phyloP scores from a whole-genome alignment of 331 rosid genomes.

The Pyrus hybrid region DNA sequence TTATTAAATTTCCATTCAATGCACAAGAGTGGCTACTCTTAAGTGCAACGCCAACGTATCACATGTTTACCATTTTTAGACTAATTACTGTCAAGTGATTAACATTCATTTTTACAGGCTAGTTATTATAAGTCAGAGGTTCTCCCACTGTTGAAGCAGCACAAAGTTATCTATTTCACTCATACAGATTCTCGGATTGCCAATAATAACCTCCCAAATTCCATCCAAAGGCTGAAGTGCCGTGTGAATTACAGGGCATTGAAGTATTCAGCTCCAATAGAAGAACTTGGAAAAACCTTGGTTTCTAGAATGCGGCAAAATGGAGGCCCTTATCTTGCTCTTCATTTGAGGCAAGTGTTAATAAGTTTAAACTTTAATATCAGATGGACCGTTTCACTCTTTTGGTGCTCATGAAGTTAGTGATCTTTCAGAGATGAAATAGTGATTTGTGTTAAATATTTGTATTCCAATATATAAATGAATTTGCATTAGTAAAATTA shows the following conservation, averaged over 20 bases:
- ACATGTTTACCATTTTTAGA: slow-evolving; percentile 6
- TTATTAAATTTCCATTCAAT: background rate
- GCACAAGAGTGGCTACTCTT: slow-evolving; percentile 10
- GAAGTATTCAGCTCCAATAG: slow-evolving; percentile 77
- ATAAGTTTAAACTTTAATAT: background rate
- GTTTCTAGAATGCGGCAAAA: slow-evolving; percentile 80
- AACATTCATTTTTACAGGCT: slow-evolving; percentile 44
- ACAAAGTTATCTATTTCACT: slow-evolving; percentile 83
- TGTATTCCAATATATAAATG: background rate
- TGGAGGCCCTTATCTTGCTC: slow-evolving; percentile 73
- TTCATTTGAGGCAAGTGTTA: slow-evolving; percentile 78
- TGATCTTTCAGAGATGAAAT: background rate
- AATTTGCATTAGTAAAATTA: background rate
- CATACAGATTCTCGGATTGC: slow-evolving; percentile 89
- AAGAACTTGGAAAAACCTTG: slow-evolving; percentile 61
- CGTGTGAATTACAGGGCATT: slow-evolving; percentile 82
- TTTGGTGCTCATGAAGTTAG: background rate
- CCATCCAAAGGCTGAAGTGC: slow-evolving; percentile 84
- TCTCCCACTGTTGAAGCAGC: slow-evolving; percentile 74
- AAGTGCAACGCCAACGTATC: background rate
- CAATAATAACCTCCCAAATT: slow-evolving; percentile 56
- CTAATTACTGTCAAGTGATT: slow-evolving; percentile 3
- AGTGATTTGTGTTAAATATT: background rate
- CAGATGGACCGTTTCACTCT: background rate
- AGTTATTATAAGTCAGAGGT: slow-evolving; percentile 71